A percentile compares a stretch with the other conserved stretches of the same genome.
phyloP scores from a whole-genome alignment of 768 basidiomycete genomes.

The Suillus cothurnatus region DNA sequence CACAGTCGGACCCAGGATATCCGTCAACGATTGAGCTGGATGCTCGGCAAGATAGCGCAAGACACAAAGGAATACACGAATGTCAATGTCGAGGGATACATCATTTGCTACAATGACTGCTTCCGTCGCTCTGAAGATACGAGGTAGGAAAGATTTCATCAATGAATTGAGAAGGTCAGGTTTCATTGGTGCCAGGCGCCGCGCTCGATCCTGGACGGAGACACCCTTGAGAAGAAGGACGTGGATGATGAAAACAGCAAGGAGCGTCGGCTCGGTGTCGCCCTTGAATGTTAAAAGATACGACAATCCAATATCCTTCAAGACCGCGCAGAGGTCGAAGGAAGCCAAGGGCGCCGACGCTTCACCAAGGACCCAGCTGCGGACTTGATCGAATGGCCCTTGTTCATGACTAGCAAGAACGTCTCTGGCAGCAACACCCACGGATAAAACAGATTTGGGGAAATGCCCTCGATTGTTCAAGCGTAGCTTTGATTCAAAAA shows the following conservation, averaged over 20 bases:
- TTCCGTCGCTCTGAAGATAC: slow-evolving; percentile 36
- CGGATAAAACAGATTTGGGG: slow-evolving; percentile 12
- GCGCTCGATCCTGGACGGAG: slow-evolving; percentile 44
- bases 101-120: slow-evolving; percentile 21
- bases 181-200: slow-evolving; percentile 28
- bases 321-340: not conserved
- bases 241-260: slow-evolving; percentile 43
- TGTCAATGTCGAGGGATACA: slow-evolving; percentile 51
- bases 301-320: not conserved
- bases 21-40: slow-evolving; percentile 18
- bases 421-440: slow-evolving; percentile 12
- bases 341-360: not conserved
- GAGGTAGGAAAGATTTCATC: slow-evolving; percentile 42
- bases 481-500: slow-evolving; percentile 45
- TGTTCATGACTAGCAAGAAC: slow-evolving; percentile 16
- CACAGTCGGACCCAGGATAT: slow-evolving; percentile 34
- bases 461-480: slow-evolving; percentile 18
- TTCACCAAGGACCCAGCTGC: not conserved
- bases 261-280: slow-evolving; percentile 21
- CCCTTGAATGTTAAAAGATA: not conserved
- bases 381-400: not conserved
- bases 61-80: slow-evolving; percentile 50
- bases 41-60: slow-evolving; percentile 39
- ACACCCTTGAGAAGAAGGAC: slow-evolving; percentile 38
- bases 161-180: slow-evolving; percentile 35